Percentiles rank a stretch among this genome's conserved stretches.
These are phyloP conservation scores for Epichloe bromicola DNA, from an alignment of 2,329 filamentous ascomycete genomes.

Conservation along the genomic window DNA sequence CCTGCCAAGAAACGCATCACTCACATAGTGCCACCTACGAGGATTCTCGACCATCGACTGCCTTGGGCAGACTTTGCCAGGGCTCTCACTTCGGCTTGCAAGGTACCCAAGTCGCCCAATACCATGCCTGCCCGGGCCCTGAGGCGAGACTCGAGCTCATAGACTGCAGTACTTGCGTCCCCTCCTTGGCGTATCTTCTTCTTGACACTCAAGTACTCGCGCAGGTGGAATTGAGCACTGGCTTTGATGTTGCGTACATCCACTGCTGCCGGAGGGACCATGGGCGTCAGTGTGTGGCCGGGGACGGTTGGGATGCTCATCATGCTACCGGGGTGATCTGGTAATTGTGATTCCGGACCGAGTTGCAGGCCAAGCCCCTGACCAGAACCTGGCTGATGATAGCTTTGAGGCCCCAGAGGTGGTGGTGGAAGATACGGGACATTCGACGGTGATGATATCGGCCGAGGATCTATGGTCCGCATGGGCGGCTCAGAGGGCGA, in stretches of 20 bases:
- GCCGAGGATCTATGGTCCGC: slow-evolving; percentile 15
- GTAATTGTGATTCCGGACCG: slow-evolving; percentile 10
- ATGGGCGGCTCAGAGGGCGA: slow-evolving; percentile 10
- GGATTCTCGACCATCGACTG: slow-evolving; percentile 38
- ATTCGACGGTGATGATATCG: slow-evolving; percentile 12
- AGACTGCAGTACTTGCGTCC: slow-evolving; percentile 15
- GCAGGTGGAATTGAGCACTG: slow-evolving; percentile 23
- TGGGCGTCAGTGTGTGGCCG: slow-evolving; percentile 9
- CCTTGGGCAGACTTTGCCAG: slow-evolving; percentile 32
- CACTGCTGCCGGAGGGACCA: slow-evolving; percentile 13
- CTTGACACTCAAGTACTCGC: slow-evolving; percentile 22
- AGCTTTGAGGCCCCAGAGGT: background rate
- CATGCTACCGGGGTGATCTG: slow-evolving; percentile 12
- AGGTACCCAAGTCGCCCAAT: slow-evolving; percentile 29
- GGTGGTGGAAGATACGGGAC: slow-evolving; percentile 9
- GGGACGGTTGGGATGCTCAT: slow-evolving; percentile 10
- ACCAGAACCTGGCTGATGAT: background rate
- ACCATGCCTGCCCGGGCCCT: slow-evolving; percentile 28
- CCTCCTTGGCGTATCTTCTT: slow-evolving; percentile 16
- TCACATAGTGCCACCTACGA: slow-evolving; percentile 39
- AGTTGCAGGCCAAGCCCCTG: slow-evolving; percentile 8
- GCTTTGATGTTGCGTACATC: slow-evolving; percentile 16
- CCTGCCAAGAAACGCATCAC: slow-evolving; percentile 10
- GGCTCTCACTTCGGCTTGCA: slow-evolving; percentile 31
- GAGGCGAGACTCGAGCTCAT: slow-evolving; percentile 30